Evolutionary conservation across 2,329 filamentous ascomycete genomes (phyloP), one percentile per base, ranked within the genome.

Genomic region (Pyrenophora graminea): DNA sequence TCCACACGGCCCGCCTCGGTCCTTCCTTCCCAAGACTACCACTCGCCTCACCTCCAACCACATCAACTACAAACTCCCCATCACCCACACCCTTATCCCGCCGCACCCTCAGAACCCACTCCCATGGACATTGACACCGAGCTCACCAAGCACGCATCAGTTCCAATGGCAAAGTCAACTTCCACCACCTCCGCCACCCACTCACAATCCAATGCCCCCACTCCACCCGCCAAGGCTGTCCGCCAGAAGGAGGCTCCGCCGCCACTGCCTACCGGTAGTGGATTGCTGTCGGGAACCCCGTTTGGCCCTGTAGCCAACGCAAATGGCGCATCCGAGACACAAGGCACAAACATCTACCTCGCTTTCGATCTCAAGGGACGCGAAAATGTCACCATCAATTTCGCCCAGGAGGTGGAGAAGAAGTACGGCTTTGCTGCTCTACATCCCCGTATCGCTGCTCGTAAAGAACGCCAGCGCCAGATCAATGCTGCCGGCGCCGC

Each of bases 381-480:
- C 63, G 88, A 85, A 31, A 96, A 96, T 71, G 91, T 93, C 61
- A 93, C 95, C 55, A 85, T 99, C 75, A 97, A 97, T 72, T 97
- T 97, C 60, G 92, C 93, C 66, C 90, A 91, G 38, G 81, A 97
- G 74, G 94, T 95, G 9, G 91, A 96, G 74, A 91, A 95, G 58
- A 89, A 88, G 56, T 97, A 97, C 71, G 94, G 94, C 19, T 96
- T 93, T 80, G 91, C 95, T 55, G 94, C 93, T 0, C 80, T 97
- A 31, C 92, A 97, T 70, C 94, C 94, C 25, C 88, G 92, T 6
- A 82, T 95, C 56, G 94, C 94, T 2, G 92, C 92, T 27, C 90
- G 94, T 58, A 87, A 90, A 58, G 91, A 95, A 64, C 88, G 91
- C 48, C 87, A 96, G 62, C 88, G 91, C 15, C 88, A 91, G 48